Base-by-base conservation (phyloP, 2,329 filamentous ascomycete species). In the Fusarium sp. region DNA sequence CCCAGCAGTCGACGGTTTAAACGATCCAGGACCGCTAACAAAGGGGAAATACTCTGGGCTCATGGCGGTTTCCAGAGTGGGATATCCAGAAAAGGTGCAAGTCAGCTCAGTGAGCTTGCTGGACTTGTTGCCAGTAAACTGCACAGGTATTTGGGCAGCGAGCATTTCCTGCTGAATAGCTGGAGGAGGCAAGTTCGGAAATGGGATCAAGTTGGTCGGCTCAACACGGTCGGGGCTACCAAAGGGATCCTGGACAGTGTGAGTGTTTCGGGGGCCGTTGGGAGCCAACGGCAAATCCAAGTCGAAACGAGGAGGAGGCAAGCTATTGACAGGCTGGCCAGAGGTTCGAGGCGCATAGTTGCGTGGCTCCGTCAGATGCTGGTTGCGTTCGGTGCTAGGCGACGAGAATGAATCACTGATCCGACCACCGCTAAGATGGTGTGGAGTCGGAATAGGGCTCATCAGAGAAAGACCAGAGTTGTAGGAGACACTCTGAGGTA, bases 1-100 rank as follows among this genome's bases (percentile, higher is more conserved):
- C 3, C 81, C 83, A 31, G 75, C 59, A 34, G 73, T 74, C 10
- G 69, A 61, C 0, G 73, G 68, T 8, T 70, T 64, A 1, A 70
- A 60, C 40, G 74, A 67, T 7, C 72, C 69, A 4, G 73, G 75
- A 7, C 74, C 72, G 56, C 82, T 80, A 0, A 78, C 61, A 56
- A 85, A 85, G 0, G 83, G 83, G 42, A 84, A 82, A 59, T 78
- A 77, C 6, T 64, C 57, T 0, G 76, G 69, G 12, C 74, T 67
- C 53, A 83, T 65, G 6, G 81, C 77, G 2, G 64, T 61, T 2
- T 73, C 61, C 0, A 76, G 45, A 6, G 63, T 70, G 0, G 82
- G 80, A 1, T 73, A 61, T 0, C 77, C 76, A 5, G 61, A 70
- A 0, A 67, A 60, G 2, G 73, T 74, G 3, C 67, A 64, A 1